phyloP scores from a whole-genome alignment of 2,329 filamentous ascomycete species.

The Ciborinia camelliae region DNA sequence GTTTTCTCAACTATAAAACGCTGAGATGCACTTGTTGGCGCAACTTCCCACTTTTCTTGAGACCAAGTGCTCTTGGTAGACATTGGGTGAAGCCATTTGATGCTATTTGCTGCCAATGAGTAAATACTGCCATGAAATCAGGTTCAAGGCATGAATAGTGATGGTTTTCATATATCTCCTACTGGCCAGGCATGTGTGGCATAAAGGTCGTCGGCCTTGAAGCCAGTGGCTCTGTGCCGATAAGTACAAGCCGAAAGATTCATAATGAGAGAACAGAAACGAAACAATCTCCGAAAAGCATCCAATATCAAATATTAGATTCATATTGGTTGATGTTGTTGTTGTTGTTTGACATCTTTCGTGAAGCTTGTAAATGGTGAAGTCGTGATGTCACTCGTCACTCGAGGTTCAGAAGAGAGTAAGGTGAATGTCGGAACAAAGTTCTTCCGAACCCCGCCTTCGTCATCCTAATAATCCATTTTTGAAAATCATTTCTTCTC shows the following conservation, averaged over 20 bases:
- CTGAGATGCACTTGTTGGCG: not conserved
- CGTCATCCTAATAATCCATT: conserved; percentile 15
- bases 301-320: not conserved
- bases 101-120: not conserved
- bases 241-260: not conserved
- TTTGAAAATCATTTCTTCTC: conserved; percentile 8
- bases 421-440: not conserved
- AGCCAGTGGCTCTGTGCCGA: not conserved
- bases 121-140: not conserved
- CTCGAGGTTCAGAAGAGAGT: no score
- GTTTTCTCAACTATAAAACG: not conserved
- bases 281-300: not conserved
- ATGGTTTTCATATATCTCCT: not conserved
- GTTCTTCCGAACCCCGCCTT: conserved; percentile 10
- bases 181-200: not conserved
- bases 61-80: not conserved
- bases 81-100: no score
- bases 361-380: not conserved
- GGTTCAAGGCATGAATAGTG: not conserved
- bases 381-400: not conserved
- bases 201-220: not conserved
- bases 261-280: not conserved
- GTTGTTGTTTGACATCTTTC: not conserved
- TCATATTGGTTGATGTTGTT: not conserved
- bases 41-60: no score